Base-by-base conservation (phyloP, 495 filamentous ascomycete species). In the Poronia punctata region DNA sequence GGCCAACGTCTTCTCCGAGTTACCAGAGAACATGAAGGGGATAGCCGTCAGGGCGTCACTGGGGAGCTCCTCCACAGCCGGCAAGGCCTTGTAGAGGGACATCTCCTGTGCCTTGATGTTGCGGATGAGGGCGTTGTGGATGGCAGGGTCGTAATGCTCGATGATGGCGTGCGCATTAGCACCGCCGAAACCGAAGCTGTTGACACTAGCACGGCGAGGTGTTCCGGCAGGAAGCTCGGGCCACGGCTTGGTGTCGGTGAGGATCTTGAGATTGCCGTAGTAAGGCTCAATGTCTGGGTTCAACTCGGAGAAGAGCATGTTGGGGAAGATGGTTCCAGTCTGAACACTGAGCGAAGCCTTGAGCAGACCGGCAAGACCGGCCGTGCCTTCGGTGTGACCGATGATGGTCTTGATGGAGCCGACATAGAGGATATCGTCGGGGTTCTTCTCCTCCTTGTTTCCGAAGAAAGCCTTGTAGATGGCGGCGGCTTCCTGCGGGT, bases 341-440 rank as follows among this genome's bases (percentile, higher is more conserved):
- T 82, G 67, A 1, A 82, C 39, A 33, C 47, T 43, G 3, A 43
- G n/a, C 1, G 63, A 52, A 0, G 67, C 61, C 43, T 79, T 78
- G 20, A 80, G 59, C 0, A 80, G 25, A 0, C 63, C 65, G 0
- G 71, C 62, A 2, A 81, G 39, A 1, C 76, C 76, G 24, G 63
- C 62, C 0, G 62, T 49, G 0, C 62, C 72, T 50, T 80, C 77
- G 0, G 61, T 40, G 45, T 81, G 77, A 0, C 76, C 73, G 7
- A 78, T 56, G 12, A 73, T 56, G 56, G 17, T 71, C 52, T 76
- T 29, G 0, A 28, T 39, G 35, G 2, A 17, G 23, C 23, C 14
- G n/a, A 35, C 15, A 19, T 21, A n/a, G 16, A 20, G 32, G n/a
- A n/a, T n/a, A n/a, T n/a, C n/a, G n/a, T n/a, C n/a, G n/a, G 38